Conservation (phyloP, 306 rosid species). For the Pyrus betulifolia region DNA sequence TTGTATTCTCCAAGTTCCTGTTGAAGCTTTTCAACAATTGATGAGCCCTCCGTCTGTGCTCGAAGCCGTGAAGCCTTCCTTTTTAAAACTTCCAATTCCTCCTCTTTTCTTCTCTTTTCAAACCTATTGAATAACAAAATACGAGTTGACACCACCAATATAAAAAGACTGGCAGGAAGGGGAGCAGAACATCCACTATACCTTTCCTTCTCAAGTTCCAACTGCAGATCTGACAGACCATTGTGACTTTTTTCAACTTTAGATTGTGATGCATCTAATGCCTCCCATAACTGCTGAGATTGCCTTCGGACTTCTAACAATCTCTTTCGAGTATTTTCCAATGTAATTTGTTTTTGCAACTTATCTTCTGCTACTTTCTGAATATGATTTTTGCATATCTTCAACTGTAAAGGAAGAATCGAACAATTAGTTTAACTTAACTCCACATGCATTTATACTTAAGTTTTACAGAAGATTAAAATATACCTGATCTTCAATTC, state of each 20-base stretch:
- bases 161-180: background rate
- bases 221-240: conserved; percentile 51
- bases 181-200: conserved; percentile 9
- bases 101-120: conserved; percentile 64
- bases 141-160: background rate
- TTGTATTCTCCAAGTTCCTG: conserved; percentile 79
- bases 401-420: conserved; percentile 54
- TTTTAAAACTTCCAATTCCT: conserved; percentile 61
- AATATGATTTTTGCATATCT: conserved; percentile 58
- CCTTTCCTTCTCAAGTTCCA: conserved; percentile 83
- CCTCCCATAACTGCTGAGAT: conserved; percentile 53
- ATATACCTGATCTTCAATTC: conserved; percentile 82
- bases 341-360: conserved; percentile 36
- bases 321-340: conserved; percentile 61
- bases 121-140: conserved; percentile 38
- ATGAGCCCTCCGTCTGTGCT: conserved; percentile 61
- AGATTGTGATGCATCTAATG: conserved; percentile 55
- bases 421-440: background rate
- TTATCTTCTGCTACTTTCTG: conserved; percentile 53
- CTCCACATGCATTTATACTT: background rate
- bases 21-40: conserved; percentile 67
- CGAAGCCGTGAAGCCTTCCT: conserved; percentile 54
- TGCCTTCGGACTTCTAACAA: conserved; percentile 51
- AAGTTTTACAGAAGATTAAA: background rate
- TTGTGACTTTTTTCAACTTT: conserved; percentile 44